Conservation (phyloP, 495 filamentous ascomycete species). For the Cryomyces minteri region DNA sequence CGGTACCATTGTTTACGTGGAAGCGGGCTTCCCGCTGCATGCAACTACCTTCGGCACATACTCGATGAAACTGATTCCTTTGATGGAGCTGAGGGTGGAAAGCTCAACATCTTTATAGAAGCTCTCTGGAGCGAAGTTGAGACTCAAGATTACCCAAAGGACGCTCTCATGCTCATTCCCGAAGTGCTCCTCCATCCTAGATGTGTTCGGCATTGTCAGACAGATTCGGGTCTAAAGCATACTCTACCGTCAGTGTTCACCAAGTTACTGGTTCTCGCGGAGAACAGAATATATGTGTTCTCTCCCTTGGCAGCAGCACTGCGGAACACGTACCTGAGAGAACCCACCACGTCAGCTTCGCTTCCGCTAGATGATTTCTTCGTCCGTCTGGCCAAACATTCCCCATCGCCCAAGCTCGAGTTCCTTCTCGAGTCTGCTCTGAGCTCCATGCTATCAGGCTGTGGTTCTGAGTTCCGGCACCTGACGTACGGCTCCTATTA, state of each 20-base stretch:
- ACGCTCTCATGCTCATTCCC: conserved; percentile 9
- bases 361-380: conserved; percentile 14
- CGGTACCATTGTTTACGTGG: background rate
- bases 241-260: conserved; percentile 1
- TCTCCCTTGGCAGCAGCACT: conserved; percentile 12
- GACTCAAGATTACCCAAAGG: conserved; percentile 20
- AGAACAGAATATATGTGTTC: conserved; percentile 13
- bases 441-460: background rate
- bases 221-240: background rate
- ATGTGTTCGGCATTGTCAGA: conserved; percentile 2
- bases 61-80: background rate
- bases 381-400: conserved; percentile 11
- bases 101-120: background rate
- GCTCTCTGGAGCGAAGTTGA: conserved; percentile 22
- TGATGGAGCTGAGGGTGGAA: too few species aligned
- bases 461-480: too few species aligned
- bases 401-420: conserved; percentile 17
- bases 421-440: conserved; percentile 19
- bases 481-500: conserved; percentile 22
- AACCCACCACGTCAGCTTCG: conserved; percentile 3
- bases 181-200: conserved; percentile 12
- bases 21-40: background rate
- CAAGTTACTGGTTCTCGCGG: conserved; percentile 10
- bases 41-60: background rate
- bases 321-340: conserved; percentile 6